Evolutionary conservation across 2,329 filamentous ascomycete genomes (phyloP), one percentile per base, ranked within the genome.

Genomic region (Mycocentrospora acerina): DNA sequence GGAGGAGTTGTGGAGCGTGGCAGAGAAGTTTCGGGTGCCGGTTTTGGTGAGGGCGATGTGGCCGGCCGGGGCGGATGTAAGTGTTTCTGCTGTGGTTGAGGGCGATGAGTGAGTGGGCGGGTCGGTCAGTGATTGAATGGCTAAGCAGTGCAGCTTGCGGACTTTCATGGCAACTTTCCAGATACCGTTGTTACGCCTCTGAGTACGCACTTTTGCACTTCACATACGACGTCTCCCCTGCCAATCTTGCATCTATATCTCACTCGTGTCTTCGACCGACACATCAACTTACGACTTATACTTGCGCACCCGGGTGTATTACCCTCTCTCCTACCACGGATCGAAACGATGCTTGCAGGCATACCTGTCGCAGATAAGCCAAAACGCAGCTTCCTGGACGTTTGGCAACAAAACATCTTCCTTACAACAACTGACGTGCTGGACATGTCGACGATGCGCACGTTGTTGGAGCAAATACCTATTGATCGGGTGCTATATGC

Each of bases 361-460:
- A 42, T 57, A 7, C 50, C 51, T 2, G 22, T 18, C 7, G 16
- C 36, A 15, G 44, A 50, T 19, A 56, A 45, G 36, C 54, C 57
- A 0, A 53, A 46, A 10, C 57, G 60, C 40, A 40, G 60, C 0
- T 73, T 81, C 31, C 52, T 60, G 11, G 65, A 77, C 10, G 75
- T 81, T 2, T 83, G 75, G 70, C 69, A 74, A 31, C 62, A 71
- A 41, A 82, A 82, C 40, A 61, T 82, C 9, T 81, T 76, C 72
- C 57, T 83, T 17, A 81, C 78, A 2, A 80, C 78, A 2, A 75
- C 71, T 35, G 79, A 79, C 2, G 71, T 75, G 39, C 79, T 75
- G 57, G 71, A 71, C 18, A 42, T 80, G 13, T 68, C 47, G 64
- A 37, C 74, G 72, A 4, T 82, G 62, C 68, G 68, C n/a, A 61